Evolutionary conservation across 2,329 filamentous ascomycete species (phyloP).

Genomic region (Exserohilum turcica): DNA sequence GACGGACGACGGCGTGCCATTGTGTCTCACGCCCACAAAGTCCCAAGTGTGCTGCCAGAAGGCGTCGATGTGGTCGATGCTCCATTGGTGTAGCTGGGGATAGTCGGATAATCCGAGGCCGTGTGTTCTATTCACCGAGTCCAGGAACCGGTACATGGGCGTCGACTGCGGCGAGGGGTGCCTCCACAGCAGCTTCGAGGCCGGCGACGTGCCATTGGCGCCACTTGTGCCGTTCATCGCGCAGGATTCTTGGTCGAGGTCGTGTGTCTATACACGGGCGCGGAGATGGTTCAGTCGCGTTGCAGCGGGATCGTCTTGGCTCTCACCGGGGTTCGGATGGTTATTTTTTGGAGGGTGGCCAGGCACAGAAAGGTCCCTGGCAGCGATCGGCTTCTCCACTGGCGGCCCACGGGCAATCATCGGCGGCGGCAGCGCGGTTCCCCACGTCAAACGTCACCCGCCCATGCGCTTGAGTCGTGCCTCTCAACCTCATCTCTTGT

Average conservation of each 20-base stretch:
- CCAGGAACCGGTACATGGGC: constrained; percentile 73
- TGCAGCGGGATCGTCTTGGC: background rate
- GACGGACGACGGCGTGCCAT: constrained; percentile 66
- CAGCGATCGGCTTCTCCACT: constrained; percentile 4
- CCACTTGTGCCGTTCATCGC: constrained; percentile 21
- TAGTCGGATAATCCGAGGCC: constrained; percentile 68
- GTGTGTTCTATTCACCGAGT: constrained; percentile 71
- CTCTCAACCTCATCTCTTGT: background rate
- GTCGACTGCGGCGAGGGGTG: constrained; percentile 71
- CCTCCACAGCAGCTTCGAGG: constrained; percentile 63
- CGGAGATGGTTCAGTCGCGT: background rate
- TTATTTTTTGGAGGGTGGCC: constrained; percentile 5
- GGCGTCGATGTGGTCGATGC: constrained; percentile 70
- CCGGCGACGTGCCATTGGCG: constrained; percentile 30
- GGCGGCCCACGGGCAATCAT: background rate
- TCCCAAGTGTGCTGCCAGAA: constrained; percentile 91
- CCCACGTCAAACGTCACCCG: background rate
- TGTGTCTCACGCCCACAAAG: constrained; percentile 76
- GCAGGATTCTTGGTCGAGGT: background rate
- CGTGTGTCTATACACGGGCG: no score
- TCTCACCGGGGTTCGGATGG: constrained; percentile 5
- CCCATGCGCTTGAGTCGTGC: background rate
- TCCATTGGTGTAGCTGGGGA: constrained; percentile 82
- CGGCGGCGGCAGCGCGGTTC: background rate
- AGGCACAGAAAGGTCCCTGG: no score